Conservation (phyloP, 2,329 filamentous ascomycete genomes). For the Rhexocercosporidium sp. region DNA sequence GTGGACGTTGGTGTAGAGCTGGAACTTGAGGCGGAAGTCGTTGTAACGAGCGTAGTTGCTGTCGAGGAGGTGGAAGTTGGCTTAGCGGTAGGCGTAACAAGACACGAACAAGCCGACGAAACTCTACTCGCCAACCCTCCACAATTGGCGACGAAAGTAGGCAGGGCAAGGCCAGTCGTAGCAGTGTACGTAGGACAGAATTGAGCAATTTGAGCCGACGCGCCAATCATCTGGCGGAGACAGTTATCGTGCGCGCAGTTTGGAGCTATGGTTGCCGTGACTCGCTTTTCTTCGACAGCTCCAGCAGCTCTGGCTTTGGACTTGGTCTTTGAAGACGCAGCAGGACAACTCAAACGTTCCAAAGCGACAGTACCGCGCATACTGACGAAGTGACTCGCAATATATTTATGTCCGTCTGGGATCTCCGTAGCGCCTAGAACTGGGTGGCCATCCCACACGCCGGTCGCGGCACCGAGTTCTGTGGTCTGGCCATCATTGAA, state of each 20-base stretch:
- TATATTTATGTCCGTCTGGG: conserved; percentile 55
- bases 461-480: conserved; percentile 62
- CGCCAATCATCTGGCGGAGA: conserved; percentile 1
- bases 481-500: conserved; percentile 70
- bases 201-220: not conserved
- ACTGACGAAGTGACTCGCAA: conserved; percentile 59
- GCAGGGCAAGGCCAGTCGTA: not conserved
- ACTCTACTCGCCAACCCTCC: not conserved
- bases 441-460: conserved; percentile 63
- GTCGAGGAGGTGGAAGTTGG: not conserved
- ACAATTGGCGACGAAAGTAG: conserved; percentile 1
- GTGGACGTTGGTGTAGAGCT: conserved; percentile 4
- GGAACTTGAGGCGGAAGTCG: conserved; percentile 7
- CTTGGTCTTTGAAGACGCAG: not conserved
- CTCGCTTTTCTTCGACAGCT: not conserved
- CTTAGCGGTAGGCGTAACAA: not conserved
- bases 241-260: conserved; percentile 10
- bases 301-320: not conserved
- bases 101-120: conserved; percentile 10
- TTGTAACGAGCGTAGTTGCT: not conserved
- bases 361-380: conserved; percentile 71
- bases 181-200: conserved; percentile 12
- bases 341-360: conserved; percentile 62
- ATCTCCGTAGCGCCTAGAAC: conserved; percentile 47
- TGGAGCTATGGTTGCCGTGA: conserved; percentile 10